Percentiles rank a stretch among this genome's conserved stretches.
phyloP scores from a whole-genome alignment of 768 basidiomycete species.

The Lactifluus hygrophoroides region DNA sequence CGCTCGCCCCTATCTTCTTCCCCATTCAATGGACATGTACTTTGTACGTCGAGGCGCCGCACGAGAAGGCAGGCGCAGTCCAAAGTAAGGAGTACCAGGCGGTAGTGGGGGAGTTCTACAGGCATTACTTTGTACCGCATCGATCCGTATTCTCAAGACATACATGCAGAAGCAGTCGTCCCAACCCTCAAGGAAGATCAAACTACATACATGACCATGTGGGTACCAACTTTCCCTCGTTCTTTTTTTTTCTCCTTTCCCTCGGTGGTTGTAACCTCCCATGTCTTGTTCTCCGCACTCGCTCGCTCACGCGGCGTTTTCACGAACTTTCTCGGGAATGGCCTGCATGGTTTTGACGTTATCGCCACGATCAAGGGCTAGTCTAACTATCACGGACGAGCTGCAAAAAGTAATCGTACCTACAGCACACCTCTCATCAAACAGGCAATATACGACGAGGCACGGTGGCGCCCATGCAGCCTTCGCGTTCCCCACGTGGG shows the following conservation, averaged over 20 bases:
- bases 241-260: too few relatives aligned
- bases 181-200: background rate
- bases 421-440: slow-evolving; percentile 30
- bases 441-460: slow-evolving; percentile 34
- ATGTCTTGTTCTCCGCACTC: background rate
- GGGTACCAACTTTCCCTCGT: background rate
- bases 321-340: background rate
- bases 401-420: slow-evolving; percentile 25
- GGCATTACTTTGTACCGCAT: background rate
- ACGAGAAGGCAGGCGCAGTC: background rate
- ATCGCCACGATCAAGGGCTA: slow-evolving; percentile 17
- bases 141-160: background rate
- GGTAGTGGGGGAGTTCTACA: background rate
- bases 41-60: slow-evolving; percentile 22
- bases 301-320: background rate
- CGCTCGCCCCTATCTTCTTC: slow-evolving; percentile 33
- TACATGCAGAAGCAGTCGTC: background rate
- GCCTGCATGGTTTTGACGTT: background rate
- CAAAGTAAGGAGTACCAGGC: background rate
- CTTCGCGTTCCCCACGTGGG: slow-evolving; percentile 27
- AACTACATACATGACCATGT: background rate
- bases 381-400: slow-evolving; percentile 24
- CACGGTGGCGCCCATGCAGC: slow-evolving; percentile 30
- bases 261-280: too few relatives aligned
- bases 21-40: slow-evolving; percentile 31